A percentile compares a stretch with the other conserved stretches of the same genome.
Conservation (phyloP, 2,329 filamentous ascomycete genomes). For the Exophiala xenobiotica region DNA sequence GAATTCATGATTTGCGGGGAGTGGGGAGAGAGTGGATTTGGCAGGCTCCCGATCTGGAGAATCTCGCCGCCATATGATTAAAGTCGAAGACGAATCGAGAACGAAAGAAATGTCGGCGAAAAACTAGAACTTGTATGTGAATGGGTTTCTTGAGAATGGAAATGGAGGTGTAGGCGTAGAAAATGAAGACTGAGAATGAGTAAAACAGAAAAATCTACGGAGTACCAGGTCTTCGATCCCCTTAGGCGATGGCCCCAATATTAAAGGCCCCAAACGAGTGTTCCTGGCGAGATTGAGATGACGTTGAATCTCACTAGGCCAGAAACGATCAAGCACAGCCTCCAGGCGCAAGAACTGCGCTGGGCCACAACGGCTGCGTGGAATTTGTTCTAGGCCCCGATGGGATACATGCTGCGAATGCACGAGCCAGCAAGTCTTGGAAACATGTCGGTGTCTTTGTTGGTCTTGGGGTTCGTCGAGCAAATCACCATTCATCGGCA, state of each 20-base stretch:
- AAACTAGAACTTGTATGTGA: too few relatives aligned
- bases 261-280: background rate
- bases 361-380: too few relatives aligned
- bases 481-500: background rate
- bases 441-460: background rate
- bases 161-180: background rate
- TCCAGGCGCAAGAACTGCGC: background rate
- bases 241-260: background rate
- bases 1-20: constrained; percentile 19
- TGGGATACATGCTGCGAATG: background rate
- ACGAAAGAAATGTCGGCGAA: background rate
- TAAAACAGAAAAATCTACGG: background rate
- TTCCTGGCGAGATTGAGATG: constrained; percentile 4
- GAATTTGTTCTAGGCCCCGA: too few relatives aligned
- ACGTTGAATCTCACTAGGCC: background rate
- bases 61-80: constrained; percentile 17
- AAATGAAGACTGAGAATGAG: background rate
- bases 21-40: constrained; percentile 4
- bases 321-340: background rate
- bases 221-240: background rate
- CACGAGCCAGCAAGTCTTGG: background rate
- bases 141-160: too few relatives aligned
- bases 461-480: too few relatives aligned
- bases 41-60: constrained; percentile 4
- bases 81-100: constrained; percentile 1